Evolutionary conservation across 208 protist genomes (phyloP).

Genomic region (Angomonas ambiguus): DNA sequence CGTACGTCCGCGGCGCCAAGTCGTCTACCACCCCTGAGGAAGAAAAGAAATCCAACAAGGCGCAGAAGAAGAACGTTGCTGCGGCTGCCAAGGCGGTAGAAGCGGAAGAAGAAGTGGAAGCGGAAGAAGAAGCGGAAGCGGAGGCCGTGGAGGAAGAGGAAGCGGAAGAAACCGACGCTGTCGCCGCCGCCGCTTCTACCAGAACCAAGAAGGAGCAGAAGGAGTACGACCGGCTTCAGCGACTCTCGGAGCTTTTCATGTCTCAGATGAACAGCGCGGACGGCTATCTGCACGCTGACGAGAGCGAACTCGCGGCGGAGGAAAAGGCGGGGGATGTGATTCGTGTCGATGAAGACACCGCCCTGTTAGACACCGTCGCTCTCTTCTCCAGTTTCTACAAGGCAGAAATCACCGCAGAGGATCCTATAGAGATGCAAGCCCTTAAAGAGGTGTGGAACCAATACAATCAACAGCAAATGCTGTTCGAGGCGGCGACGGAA

Average conservation of each 20-base stretch:
- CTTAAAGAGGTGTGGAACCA: slow-evolving; percentile 64
- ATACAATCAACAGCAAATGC: slow-evolving; percentile 67
- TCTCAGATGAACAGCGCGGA: slow-evolving; percentile 82
- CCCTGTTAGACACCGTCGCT: slow-evolving; percentile 67
- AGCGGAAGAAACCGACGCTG: slow-evolving; percentile 6
- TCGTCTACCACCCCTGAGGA: slow-evolving; percentile 1
- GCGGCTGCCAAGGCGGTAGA: slow-evolving; percentile 5
- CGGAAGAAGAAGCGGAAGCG: slow-evolving; percentile 28
- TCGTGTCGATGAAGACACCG: slow-evolving; percentile 58
- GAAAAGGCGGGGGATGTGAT: slow-evolving; percentile 61
- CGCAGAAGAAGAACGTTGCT: not conserved
- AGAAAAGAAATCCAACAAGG: too few species aligned
- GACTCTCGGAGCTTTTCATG: slow-evolving; percentile 72
- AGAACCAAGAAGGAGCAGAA: slow-evolving; percentile 4
- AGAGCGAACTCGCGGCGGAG: slow-evolving; percentile 41
- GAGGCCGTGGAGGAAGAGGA: slow-evolving; percentile 11
- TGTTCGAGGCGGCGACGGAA: slow-evolving; percentile 45
- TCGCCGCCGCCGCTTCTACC: slow-evolving; percentile 7
- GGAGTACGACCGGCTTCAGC: slow-evolving; percentile 30
- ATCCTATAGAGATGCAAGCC: slow-evolving; percentile 50
- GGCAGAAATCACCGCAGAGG: slow-evolving; percentile 23
- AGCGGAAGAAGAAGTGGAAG: slow-evolving; percentile 13
- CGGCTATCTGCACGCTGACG: slow-evolving; percentile 61
- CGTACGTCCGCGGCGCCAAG: not conserved
- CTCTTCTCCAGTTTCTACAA: slow-evolving; percentile 72